A percentile compares a stretch with the other conserved stretches of the same genome.
Evolutionary conservation across 2,329 filamentous ascomycete species (phyloP).

Genomic region (Falciphora oryzae): DNA sequence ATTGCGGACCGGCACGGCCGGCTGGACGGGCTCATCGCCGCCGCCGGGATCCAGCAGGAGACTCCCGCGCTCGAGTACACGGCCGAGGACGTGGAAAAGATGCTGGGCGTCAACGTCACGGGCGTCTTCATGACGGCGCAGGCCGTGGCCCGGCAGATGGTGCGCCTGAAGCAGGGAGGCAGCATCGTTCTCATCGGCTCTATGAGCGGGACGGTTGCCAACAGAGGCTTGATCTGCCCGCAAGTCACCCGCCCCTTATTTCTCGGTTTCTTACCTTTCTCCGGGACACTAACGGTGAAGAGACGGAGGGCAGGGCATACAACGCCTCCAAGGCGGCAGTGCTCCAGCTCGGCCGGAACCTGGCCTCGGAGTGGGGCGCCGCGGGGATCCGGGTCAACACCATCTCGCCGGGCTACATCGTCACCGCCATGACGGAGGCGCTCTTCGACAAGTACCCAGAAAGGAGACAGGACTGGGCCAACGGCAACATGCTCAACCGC

Average conservation of each 20-base stretch:
- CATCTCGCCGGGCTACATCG: slow-evolving; percentile 73
- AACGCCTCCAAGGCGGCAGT: slow-evolving; percentile 73
- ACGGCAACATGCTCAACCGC: slow-evolving; percentile 76
- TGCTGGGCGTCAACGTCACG: slow-evolving; percentile 82
- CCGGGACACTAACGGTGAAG: background rate
- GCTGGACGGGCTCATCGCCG: slow-evolving; percentile 71
- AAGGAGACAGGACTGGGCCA: slow-evolving; percentile 62
- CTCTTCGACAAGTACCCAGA: slow-evolving; percentile 74
- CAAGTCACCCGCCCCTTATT: slow-evolving; percentile 32
- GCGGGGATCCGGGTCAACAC: slow-evolving; percentile 75
- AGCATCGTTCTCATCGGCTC: slow-evolving; percentile 64
- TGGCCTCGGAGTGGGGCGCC: slow-evolving; percentile 67
- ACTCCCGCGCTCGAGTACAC: slow-evolving; percentile 76
- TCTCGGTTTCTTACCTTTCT: slow-evolving; percentile 2
- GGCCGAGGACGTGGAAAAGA: slow-evolving; percentile 66
- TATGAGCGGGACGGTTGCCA: slow-evolving; percentile 64
- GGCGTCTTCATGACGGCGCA: slow-evolving; percentile 82
- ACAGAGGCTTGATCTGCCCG: slow-evolving; percentile 54
- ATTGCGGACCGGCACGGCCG: slow-evolving; percentile 67
- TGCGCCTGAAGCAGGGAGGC: slow-evolving; percentile 47
- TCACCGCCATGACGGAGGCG: slow-evolving; percentile 76
- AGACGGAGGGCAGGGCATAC: slow-evolving; percentile 48
- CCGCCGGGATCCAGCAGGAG: slow-evolving; percentile 73
- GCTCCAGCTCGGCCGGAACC: slow-evolving; percentile 62
- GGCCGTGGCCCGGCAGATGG: slow-evolving; percentile 75